These are phyloP conservation scores for Raffaelea ambrosiae DNA, from an alignment of 2,329 filamentous ascomycete species.

Conservation along the genomic window DNA sequence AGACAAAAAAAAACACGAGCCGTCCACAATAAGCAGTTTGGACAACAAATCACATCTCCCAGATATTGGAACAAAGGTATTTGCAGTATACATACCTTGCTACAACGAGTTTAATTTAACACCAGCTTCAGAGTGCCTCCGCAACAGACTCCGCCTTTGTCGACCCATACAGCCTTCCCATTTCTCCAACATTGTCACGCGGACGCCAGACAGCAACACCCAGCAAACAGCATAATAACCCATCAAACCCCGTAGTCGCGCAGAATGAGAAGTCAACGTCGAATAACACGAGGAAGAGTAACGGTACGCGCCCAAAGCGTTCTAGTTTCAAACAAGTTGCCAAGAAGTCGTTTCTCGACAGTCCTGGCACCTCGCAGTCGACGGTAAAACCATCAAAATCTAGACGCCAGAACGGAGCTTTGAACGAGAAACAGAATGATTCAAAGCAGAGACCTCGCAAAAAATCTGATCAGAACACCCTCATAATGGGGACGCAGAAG, in stretches of 20 bases:
- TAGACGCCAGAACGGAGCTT: background rate
- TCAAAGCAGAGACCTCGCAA: background rate
- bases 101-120: too few species aligned
- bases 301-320: background rate
- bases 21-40: too few species aligned
- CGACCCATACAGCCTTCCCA: conserved; percentile 7
- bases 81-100: too few species aligned
- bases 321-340: background rate
- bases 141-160: background rate
- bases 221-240: too few species aligned
- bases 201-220: too few species aligned
- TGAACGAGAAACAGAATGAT: background rate
- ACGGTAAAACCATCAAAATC: background rate
- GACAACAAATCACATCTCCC: too few species aligned
- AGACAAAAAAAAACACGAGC: too few species aligned
- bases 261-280: background rate
- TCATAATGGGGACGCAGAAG: too few species aligned
- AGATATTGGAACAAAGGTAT: too few species aligned
- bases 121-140: background rate
- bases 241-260: background rate
- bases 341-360: background rate
- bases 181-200: conserved; percentile 3
- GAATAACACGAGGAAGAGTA: background rate
- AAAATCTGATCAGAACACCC: background rate
- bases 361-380: background rate